Evolutionary conservation across 2,329 filamentous ascomycete genomes (phyloP).

Genomic region (Ceratocystis cubensis): DNA sequence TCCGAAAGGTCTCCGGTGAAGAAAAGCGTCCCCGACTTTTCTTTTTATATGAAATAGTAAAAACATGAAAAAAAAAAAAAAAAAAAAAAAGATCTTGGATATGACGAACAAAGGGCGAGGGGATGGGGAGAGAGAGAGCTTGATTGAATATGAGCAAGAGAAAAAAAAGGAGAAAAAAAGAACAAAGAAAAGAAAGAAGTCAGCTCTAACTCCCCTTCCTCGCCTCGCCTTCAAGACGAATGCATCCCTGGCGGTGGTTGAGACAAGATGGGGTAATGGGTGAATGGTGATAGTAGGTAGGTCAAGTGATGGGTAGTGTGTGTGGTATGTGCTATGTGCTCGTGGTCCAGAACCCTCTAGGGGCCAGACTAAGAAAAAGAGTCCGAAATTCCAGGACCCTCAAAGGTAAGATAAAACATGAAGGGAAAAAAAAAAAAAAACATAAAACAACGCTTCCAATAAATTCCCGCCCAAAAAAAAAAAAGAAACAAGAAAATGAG

Average conservation of each 20-base stretch:
- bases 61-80: neutral
- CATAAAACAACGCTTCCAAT: slow-evolving; percentile 5
- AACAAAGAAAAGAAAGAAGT: neutral
- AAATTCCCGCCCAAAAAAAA: neutral
- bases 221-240: neutral
- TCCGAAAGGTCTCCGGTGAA: neutral
- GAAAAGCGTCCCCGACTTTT: neutral
- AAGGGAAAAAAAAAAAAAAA: neutral
- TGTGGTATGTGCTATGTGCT: neutral
- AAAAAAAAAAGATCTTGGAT: neutral
- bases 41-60: neutral
- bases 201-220: neutral
- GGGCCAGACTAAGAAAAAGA: neutral
- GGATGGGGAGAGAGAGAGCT: too few species aligned
- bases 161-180: neutral
- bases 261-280: neutral
- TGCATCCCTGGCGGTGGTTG: neutral
- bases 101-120: neutral
- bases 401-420: neutral
- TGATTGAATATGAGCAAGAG: neutral
- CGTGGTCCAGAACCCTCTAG: neutral
- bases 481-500: neutral
- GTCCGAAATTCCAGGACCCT: neutral
- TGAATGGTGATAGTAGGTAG: too few species aligned
- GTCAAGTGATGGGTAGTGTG: too few species aligned